Evolutionary conservation across 805 yeast genomes (phyloP).

Genomic region (Sugiyamaella valdiviana): DNA sequence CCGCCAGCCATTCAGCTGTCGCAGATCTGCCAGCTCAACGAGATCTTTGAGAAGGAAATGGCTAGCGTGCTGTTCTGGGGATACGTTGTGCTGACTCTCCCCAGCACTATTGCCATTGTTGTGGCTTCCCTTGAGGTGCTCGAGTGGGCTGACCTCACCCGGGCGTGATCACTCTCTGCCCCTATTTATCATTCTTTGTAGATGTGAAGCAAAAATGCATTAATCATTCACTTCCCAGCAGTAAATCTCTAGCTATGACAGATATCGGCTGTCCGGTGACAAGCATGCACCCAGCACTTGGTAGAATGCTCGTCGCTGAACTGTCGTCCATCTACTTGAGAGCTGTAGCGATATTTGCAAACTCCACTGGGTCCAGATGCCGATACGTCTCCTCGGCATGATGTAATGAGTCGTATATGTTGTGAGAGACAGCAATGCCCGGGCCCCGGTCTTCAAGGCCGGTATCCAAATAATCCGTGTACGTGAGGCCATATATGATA

Average conservation of each 20-base stretch:
- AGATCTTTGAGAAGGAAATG: slow-evolving; percentile 58
- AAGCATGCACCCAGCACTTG: too few species aligned
- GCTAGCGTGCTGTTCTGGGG: slow-evolving; percentile 64
- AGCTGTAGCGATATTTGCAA: too few species aligned
- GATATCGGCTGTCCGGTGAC: too few species aligned
- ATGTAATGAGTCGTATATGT: too few species aligned
- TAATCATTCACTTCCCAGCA: too few species aligned
- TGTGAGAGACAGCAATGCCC: background rate
- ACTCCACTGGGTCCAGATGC: too few species aligned
- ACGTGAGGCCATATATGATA: background rate
- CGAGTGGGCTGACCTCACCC: slow-evolving; percentile 41
- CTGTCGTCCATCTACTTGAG: too few species aligned
- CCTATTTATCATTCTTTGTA: background rate
- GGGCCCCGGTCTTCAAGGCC: background rate
- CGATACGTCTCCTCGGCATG: too few species aligned
- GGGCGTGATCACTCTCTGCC: slow-evolving; percentile 3
- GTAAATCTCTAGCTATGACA: too few species aligned
- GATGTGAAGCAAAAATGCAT: background rate
- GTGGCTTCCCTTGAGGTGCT: slow-evolving; percentile 49
- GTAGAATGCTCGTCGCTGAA: too few species aligned
- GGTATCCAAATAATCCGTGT: background rate
- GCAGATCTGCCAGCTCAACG: slow-evolving; percentile 57
- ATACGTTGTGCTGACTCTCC: slow-evolving; percentile 53
- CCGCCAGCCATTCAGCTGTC: slow-evolving; percentile 67
- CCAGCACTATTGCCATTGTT: slow-evolving; percentile 51